Evolutionary conservation across 768 basidiomycete species (phyloP), one percentile per base, ranked within the genome.

Genomic region (Lactarius sanguifluus): DNA sequence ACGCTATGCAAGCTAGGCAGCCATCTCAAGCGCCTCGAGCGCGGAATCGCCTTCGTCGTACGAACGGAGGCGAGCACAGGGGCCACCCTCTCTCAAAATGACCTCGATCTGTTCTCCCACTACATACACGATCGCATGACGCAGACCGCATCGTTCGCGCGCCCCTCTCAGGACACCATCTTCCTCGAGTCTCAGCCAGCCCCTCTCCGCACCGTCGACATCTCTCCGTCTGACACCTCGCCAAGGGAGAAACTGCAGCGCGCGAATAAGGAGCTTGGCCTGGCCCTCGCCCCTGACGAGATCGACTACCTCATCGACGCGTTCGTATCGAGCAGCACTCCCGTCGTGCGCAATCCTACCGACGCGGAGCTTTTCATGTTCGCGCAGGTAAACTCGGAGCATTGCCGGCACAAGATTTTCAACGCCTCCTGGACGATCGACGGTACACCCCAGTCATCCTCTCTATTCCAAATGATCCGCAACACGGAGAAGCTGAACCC

Each of bases 311-410:
- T 98, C 69, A 84, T 97, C 69, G 82, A 91, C 61, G 94, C 92
- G 13, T 99, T 94, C 77, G 82, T 92, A 32, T 81, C 89, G n/a
- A 89, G 90, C 6, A 65, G 80, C 6, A 74, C 81, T 15, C 82
- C 90, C 1, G 86, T 91, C 76, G 81, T 82, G 57, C 87, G 96
- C 41, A 89, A 94, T 74, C 97, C 96, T 9, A 97, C 92, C 45
- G 97, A 98, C 74, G 96, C 96, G 3, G 97, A 99, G 75, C 82
- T 99, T 9, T 99, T 99, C 85, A 99, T 98, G 97, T 99, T 98
- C 77, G 96, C 97, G 3, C 97, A 99, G 75, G 96, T 99, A 76
- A 99, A 99, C 79, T 98, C 96, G n/a, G 97, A 99, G 76, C 97
- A 98, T 74, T 99, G 97, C 76, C 85, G 97, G 40, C 97, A 99